These are phyloP conservation scores for Limnomonas spitsbergensis DNA, from an alignment of 139 green algal genomes.

Conservation along the genomic window DNA sequence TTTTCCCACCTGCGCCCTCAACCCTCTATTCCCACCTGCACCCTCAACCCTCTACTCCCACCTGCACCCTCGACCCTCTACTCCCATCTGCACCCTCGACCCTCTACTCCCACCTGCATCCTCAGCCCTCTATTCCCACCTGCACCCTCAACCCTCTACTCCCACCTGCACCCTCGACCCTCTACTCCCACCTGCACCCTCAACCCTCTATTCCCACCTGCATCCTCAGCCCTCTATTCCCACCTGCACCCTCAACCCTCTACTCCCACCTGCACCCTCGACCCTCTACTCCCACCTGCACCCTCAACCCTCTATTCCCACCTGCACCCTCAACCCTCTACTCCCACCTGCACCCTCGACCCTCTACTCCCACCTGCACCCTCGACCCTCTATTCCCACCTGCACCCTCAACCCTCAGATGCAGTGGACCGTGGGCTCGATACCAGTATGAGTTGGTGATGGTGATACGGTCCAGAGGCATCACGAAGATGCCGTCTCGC, in stretches of 20 bases:
- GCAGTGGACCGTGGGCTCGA: slow-evolving; percentile 3
- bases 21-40: no score
- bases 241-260: not conserved
- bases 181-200: no score
- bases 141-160: no score
- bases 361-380: not conserved
- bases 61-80: no score
- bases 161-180: no score
- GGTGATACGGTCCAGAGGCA: slow-evolving; percentile 60
- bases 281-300: not conserved
- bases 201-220: no score
- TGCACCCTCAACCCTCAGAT: not conserved
- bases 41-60: no score
- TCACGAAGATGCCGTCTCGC: slow-evolving; percentile 83
- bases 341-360: not conserved
- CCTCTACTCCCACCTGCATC: no score
- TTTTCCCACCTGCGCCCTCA: no score
- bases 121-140: no score
- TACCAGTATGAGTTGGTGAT: slow-evolving; percentile 72
- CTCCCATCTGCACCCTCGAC: no score
- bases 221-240: not conserved
- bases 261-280: not conserved
- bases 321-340: not conserved
- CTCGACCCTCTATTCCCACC: not conserved
- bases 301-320: not conserved